These are phyloP conservation scores for Primulina tabacum DNA, from an alignment of 257 asterid genomes.

Conservation along the genomic window DNA sequence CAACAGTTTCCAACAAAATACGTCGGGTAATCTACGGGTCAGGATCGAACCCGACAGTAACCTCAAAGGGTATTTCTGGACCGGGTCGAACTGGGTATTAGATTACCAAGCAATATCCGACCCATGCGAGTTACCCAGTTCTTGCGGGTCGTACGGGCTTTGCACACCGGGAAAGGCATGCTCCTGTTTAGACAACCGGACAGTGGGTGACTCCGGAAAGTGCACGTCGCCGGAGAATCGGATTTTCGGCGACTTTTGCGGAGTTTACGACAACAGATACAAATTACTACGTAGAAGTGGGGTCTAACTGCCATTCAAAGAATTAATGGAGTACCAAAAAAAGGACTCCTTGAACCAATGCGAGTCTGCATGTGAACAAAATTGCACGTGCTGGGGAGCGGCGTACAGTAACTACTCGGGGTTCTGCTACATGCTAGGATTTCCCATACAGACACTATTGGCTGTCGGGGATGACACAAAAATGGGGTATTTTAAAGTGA, in stretches of 20 bases:
- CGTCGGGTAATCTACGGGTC: slow-evolving; percentile 61
- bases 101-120: slow-evolving; percentile 69
- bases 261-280: slow-evolving; percentile 35
- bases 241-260: slow-evolving; percentile 50
- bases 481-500: slow-evolving; percentile 75
- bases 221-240: slow-evolving; percentile 36
- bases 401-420: slow-evolving; percentile 86
- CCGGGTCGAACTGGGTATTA: slow-evolving; percentile 66
- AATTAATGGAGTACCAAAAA: slow-evolving; percentile 48
- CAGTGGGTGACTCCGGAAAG: slow-evolving; percentile 32
- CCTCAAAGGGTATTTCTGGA: slow-evolving; percentile 78
- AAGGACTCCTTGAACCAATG: slow-evolving; percentile 50
- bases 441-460: slow-evolving; percentile 58
- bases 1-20: slow-evolving; percentile 58
- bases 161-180: slow-evolving; percentile 65
- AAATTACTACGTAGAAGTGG: slow-evolving; percentile 44
- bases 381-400: slow-evolving; percentile 89
- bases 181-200: slow-evolving; percentile 60
- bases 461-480: slow-evolving; percentile 57
- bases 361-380: slow-evolving; percentile 52
- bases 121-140: slow-evolving; percentile 63
- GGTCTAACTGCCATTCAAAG: slow-evolving; percentile 79
- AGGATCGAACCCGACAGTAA: slow-evolving; percentile 75
- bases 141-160: slow-evolving; percentile 73
- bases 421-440: slow-evolving; percentile 75